Evolutionary conservation across 108 stramenopile species (phyloP).

Genomic region (Aurantiochytrium sp.): DNA sequence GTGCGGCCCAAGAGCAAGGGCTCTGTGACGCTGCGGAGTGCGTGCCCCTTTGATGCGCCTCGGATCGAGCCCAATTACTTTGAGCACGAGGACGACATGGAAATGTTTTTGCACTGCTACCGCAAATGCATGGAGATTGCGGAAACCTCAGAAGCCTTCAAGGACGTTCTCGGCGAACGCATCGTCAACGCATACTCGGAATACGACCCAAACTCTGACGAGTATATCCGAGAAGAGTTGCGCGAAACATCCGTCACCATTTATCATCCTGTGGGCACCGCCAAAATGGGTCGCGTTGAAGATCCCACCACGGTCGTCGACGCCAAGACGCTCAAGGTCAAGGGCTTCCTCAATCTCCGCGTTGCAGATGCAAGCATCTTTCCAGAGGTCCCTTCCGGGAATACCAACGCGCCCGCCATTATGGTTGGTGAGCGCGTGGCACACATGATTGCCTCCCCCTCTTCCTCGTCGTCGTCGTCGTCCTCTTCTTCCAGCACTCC

Average conservation of each 20-base stretch:
- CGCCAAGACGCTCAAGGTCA: constrained; percentile 16
- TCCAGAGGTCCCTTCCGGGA: not conserved
- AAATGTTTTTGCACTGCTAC: not conserved
- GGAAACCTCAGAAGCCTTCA: not conserved
- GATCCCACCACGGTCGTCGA: not conserved
- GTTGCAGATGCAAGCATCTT: not conserved
- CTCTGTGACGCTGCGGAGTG: not conserved
- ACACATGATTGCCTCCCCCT: not conserved
- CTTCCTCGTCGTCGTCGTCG: too few species aligned
- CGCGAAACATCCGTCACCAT: not conserved
- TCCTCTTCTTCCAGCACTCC: too few species aligned
- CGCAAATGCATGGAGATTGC: not conserved
- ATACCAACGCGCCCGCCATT: not conserved
- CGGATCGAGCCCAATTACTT: not conserved
- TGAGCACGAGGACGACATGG: not conserved
- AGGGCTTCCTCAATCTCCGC: not conserved
- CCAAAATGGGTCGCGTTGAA: not conserved
- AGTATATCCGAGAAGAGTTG: not conserved
- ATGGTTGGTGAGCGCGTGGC: not conserved
- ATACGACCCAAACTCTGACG: not conserved
- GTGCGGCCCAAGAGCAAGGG: constrained; percentile 4
- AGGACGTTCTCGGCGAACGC: not conserved
- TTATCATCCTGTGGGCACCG: not conserved
- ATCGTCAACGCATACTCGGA: not conserved
- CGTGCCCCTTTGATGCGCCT: not conserved